Evolutionary conservation across 192 early-diverging fungal genomes (phyloP).

Genomic region (Coemansia sp.): DNA sequence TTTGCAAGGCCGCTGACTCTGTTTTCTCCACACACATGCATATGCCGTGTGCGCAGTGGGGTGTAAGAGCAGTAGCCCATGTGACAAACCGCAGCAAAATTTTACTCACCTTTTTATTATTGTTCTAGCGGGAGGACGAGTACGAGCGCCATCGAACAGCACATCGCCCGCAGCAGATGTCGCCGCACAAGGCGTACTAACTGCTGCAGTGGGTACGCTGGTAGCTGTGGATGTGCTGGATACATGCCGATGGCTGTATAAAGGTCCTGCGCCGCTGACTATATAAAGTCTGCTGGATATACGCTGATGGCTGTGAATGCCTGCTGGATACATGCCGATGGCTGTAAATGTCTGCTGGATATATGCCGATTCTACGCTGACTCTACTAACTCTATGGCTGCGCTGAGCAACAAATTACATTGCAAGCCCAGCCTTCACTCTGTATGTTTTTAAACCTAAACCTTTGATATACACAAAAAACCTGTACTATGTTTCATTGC

Average conservation of each 20-base stretch:
- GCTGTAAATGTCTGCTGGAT: too few relatives aligned
- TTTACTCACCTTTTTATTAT: slow-evolving; percentile 6
- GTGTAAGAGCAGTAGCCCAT: not conserved
- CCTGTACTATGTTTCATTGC: slow-evolving; percentile 1
- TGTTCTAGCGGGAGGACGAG: slow-evolving; percentile 17
- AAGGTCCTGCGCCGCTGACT: too few relatives aligned
- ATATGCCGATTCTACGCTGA: not conserved
- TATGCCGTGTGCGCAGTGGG: not conserved
- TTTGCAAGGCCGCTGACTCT: not conserved
- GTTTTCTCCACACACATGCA: slow-evolving; percentile 1
- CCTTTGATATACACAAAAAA: slow-evolving; percentile 5
- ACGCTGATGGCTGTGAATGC: too few relatives aligned
- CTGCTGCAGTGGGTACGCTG: too few relatives aligned
- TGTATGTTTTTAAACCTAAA: slow-evolving; percentile 9
- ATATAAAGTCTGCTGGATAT: too few relatives aligned
- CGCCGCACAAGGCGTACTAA: slow-evolving; percentile 25
- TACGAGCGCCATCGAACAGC: slow-evolving; percentile 9
- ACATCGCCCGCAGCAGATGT: slow-evolving; percentile 12
- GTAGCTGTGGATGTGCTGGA: too few relatives aligned
- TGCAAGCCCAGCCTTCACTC: not conserved
- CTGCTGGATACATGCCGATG: too few relatives aligned
- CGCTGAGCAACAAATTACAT: not conserved
- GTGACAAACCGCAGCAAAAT: not conserved
- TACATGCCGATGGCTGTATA: too few relatives aligned
- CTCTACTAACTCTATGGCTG: not conserved